These are phyloP conservation scores for Bertia moriformis DNA, from an alignment of 2,329 filamentous ascomycete genomes.

Conservation along the genomic window DNA sequence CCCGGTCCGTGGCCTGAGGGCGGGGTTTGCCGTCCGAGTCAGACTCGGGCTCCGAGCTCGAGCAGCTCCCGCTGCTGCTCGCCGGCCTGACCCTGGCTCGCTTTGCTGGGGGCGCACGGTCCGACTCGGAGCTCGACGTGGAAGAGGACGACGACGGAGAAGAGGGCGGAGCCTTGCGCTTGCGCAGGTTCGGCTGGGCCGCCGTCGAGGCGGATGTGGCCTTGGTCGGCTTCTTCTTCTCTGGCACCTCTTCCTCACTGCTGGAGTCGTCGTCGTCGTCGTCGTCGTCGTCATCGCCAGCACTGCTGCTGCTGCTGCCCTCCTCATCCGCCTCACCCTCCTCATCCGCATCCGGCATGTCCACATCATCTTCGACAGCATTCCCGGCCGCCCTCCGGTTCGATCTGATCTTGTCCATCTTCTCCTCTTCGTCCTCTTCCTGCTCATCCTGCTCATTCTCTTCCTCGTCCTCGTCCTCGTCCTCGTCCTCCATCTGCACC, in stretches of 20 bases:
- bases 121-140: conserved; percentile 3
- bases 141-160: conserved; percentile 10
- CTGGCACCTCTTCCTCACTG: too few species aligned
- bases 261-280: conserved; percentile 9
- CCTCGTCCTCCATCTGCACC: too few species aligned
- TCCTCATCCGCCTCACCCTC: conserved; percentile 3
- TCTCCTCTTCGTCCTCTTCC: conserved; percentile 8
- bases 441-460: conserved; percentile 10
- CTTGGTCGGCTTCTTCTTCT: conserved; percentile 12
- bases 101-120: background rate
- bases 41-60: too few species aligned
- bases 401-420: conserved; percentile 3
- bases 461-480: too few species aligned
- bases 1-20: background rate
- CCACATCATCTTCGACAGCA: conserved; percentile 20
- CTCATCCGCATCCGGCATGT: conserved; percentile 19
- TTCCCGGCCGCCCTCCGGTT: conserved; percentile 3
- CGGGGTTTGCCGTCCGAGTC: background rate
- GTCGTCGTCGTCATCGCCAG: conserved; percentile 7
- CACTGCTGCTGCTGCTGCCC: conserved; percentile 3
- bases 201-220: conserved; percentile 3
- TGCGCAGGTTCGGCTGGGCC: conserved; percentile 24
- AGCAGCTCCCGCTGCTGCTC: background rate
- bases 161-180: conserved; percentile 34
- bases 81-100: background rate